Evolutionary conservation across 2,329 filamentous ascomycete genomes (phyloP).

Genomic region (Fusarium xyrophilum): DNA sequence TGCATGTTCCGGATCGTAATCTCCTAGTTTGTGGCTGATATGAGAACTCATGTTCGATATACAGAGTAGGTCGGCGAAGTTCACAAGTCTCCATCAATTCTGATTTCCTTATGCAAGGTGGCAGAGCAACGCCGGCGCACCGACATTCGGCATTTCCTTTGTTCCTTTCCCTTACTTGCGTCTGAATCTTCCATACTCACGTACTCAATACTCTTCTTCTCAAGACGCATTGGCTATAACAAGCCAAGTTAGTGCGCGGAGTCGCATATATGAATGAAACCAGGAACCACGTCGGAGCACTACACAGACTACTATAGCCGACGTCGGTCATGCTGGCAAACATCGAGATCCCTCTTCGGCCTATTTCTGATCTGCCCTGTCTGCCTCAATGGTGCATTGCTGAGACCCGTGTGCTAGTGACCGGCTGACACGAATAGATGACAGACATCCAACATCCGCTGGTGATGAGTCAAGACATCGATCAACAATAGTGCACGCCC

Average conservation of each 20-base stretch:
- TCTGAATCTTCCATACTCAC: neutral
- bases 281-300: neutral
- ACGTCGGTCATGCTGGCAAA: neutral
- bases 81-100: neutral
- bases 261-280: neutral
- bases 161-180: neutral
- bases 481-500: neutral
- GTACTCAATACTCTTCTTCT: neutral
- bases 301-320: neutral
- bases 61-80: neutral
- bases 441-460: neutral
- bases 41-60: neutral
- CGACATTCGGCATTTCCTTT: conserved; percentile 17
- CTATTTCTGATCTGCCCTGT: too few species aligned
- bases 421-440: neutral
- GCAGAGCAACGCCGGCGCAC: neutral
- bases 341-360: neutral
- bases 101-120: neutral
- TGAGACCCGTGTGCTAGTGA: neutral
- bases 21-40: neutral
- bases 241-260: neutral
- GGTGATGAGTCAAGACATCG: neutral
- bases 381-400: neutral
- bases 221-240: neutral
- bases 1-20: conserved; percentile 4